Conservation (phyloP, 2,329 filamentous ascomycete species). For the Westerdykella ornata region DNA sequence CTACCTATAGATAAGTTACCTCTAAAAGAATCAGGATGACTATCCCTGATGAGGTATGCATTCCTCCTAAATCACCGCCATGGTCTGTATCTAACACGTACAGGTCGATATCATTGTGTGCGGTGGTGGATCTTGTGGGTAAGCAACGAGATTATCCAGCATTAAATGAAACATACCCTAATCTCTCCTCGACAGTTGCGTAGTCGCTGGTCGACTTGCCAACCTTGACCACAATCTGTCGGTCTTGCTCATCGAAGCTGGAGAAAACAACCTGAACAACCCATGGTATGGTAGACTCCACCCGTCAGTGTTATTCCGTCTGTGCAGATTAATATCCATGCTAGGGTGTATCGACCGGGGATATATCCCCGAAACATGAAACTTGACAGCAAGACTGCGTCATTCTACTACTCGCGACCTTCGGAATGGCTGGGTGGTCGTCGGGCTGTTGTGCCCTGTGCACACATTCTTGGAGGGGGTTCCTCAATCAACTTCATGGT, state of each 20-base stretch:
- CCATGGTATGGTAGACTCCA: conserved; percentile 47
- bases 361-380: conserved; percentile 77
- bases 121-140: conserved; percentile 65
- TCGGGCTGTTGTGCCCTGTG: conserved; percentile 66
- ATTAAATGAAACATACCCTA: not conserved
- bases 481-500: conserved; percentile 75
- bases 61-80: not conserved
- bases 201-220: conserved; percentile 54
- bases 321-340: conserved; percentile 1
- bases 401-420: conserved; percentile 71
- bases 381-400: conserved; percentile 71
- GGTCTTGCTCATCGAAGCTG: conserved; percentile 64
- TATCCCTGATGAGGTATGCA: conserved; percentile 57
- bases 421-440: conserved; percentile 66
- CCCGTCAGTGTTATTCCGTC: not conserved
- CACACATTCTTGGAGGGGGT: conserved; percentile 64
- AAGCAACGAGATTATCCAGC: conserved; percentile 10
- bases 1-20: conserved; percentile 1
- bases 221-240: conserved; percentile 68
- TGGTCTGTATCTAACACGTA: conserved; percentile 4
- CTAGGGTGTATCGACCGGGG: conserved; percentile 63
- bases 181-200: conserved; percentile 33
- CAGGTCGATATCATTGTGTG: conserved; percentile 71
- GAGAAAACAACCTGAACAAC: conserved; percentile 69
- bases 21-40: conserved; percentile 42